A percentile compares a stretch with the other conserved stretches of the same genome.
phyloP scores from a whole-genome alignment of 225 moss, liverwort and hornwort species.

The Takakia lepidozioides region DNA sequence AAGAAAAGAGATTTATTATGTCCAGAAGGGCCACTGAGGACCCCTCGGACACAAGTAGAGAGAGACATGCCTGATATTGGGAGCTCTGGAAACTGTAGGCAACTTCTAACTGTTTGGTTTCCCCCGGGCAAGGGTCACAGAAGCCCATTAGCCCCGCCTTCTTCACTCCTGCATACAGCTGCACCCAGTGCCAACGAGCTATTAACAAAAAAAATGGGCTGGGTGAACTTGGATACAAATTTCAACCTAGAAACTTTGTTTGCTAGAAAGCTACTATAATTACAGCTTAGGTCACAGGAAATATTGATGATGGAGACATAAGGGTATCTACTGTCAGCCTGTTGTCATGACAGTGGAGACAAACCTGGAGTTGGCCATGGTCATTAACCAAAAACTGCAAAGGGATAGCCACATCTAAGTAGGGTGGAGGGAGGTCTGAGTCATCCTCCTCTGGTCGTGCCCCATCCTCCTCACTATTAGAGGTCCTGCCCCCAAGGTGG shows the following conservation, averaged over 20 bases:
- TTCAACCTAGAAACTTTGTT: too few relatives aligned
- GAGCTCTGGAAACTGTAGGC: constrained; percentile 65
- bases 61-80: constrained; percentile 42
- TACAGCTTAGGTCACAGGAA: not conserved
- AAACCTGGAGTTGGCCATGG: constrained; percentile 72
- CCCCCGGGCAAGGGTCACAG: constrained; percentile 98
- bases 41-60: not conserved
- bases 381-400: constrained; percentile 96
- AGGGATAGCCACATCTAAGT: constrained; percentile 85
- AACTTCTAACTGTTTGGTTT: constrained; percentile 86
- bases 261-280: not conserved
- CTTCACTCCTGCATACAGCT: constrained; percentile 92
- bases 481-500: constrained; percentile 24
- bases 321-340: not conserved
- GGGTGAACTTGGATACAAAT: too few relatives aligned
- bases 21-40: not conserved
- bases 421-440: constrained; percentile 75
- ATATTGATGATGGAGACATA: not conserved
- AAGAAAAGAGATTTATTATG: not conserved
- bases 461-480: constrained; percentile 15
- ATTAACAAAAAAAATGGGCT: not conserved
- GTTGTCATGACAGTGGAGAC: not conserved
- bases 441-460: constrained; percentile 48
- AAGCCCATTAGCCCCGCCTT: constrained; percentile 99
- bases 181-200: constrained; percentile 5